Percentiles rank a stretch among this genome's conserved stretches.
Evolutionary conservation across 495 filamentous ascomycete species (phyloP).

Genomic region (Annulohypoxylon nitens): DNA sequence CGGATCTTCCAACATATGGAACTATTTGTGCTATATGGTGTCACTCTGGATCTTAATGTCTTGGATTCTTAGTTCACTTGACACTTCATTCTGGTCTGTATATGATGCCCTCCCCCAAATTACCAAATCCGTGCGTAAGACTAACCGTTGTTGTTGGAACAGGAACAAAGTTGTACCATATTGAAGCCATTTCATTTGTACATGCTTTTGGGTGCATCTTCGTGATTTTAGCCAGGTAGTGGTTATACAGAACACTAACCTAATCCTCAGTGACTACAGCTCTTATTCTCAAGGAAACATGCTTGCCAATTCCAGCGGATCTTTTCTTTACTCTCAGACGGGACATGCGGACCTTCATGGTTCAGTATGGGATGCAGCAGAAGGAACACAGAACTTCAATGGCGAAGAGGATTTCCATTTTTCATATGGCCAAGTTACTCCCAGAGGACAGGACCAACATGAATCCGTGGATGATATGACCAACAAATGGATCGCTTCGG

Average conservation of each 20-base stretch:
- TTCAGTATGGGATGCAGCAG: slow-evolving; percentile 65
- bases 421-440: slow-evolving; percentile 63
- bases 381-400: slow-evolving; percentile 68
- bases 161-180: slow-evolving; percentile 66
- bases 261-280: slow-evolving; percentile 64
- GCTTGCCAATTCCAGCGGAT: slow-evolving; percentile 62
- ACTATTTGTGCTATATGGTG: slow-evolving; percentile 31
- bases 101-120: slow-evolving; percentile 41
- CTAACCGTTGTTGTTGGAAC: slow-evolving; percentile 44
- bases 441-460: slow-evolving; percentile 61
- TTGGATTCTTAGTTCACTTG: slow-evolving; percentile 31
- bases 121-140: slow-evolving; percentile 40
- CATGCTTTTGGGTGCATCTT: slow-evolving; percentile 47
- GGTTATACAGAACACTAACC: slow-evolving; percentile 66
- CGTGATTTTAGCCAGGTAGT: slow-evolving; percentile 53
- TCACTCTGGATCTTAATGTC: slow-evolving; percentile 24
- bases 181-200: slow-evolving; percentile 53
- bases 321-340: slow-evolving; percentile 68
- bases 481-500: slow-evolving; percentile 58
- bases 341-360: slow-evolving; percentile 64
- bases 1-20: slow-evolving; percentile 33
- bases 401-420: slow-evolving; percentile 65
- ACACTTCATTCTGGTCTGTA: slow-evolving; percentile 57
- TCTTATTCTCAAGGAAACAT: slow-evolving; percentile 61
- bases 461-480: slow-evolving; percentile 61